These are phyloP conservation scores for Infundibulicybe gibba DNA, from an alignment of 768 basidiomycete genomes.

Conservation along the genomic window DNA sequence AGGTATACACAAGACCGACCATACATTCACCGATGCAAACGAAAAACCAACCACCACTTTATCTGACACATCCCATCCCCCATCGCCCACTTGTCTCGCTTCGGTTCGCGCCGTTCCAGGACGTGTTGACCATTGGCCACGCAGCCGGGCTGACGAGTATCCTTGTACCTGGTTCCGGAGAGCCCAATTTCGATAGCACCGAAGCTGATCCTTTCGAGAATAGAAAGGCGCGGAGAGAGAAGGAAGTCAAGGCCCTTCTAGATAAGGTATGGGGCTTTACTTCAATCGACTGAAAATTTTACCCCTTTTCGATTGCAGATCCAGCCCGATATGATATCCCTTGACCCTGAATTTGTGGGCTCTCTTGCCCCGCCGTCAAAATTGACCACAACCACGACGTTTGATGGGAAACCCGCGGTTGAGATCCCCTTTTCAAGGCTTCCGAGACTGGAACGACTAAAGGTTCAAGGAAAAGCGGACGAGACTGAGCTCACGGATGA, in stretches of 20 bases:
- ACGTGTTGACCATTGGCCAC: conserved; percentile 80
- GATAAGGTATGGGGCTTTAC: conserved; percentile 64
- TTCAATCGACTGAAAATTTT: not conserved
- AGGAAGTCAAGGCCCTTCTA: conserved; percentile 85
- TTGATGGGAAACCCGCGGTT: conserved; percentile 34
- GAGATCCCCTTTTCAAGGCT: conserved; percentile 67
- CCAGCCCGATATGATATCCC: conserved; percentile 87
- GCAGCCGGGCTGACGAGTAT: conserved; percentile 76
- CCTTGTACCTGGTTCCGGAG: conserved; percentile 88
- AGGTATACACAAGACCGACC: conserved; percentile 73
- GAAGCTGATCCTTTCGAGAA: conserved; percentile 97
- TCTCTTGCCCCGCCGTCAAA: conserved; percentile 60
- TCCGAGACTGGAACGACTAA: conserved; percentile 74
- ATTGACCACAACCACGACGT: conserved; percentile 44
- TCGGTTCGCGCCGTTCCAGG: conserved; percentile 88
- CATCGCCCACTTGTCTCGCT: conserved; percentile 71
- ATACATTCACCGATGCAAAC: conserved; percentile 54
- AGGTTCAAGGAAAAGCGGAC: conserved; percentile 72
- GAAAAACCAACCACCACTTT: conserved; percentile 68
- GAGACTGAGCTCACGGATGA: conserved; percentile 50
- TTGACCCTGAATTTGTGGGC: conserved; percentile 76
- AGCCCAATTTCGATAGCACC: conserved; percentile 89
- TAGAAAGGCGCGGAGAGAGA: conserved; percentile 74
- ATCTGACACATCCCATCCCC: conserved; percentile 85
- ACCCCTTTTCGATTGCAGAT: conserved; percentile 43